These are phyloP conservation scores for Hanseniaspora guilliermondii DNA, from an alignment of 805 yeast species.

Conservation along the genomic window DNA sequence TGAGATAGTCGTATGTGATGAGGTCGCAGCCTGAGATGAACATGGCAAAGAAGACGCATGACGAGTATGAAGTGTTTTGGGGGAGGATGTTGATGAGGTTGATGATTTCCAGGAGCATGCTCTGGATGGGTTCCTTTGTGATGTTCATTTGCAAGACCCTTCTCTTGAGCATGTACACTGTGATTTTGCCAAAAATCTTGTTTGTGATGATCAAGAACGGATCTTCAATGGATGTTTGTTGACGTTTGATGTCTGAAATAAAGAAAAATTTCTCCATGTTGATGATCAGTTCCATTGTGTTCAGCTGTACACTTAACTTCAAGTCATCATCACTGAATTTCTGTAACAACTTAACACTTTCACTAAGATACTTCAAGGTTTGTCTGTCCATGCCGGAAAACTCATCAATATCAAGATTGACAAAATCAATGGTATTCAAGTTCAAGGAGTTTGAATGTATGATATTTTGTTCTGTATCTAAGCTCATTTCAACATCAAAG, in stretches of 20 bases:
- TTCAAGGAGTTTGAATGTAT: background rate
- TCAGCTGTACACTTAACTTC: background rate
- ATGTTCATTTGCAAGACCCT: background rate
- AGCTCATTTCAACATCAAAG: background rate
- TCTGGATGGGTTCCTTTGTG: background rate
- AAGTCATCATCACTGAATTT: background rate
- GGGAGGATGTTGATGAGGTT: background rate
- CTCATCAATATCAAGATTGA: background rate
- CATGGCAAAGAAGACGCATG: constrained; percentile 13
- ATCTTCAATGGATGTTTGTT: background rate
- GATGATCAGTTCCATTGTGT: constrained; percentile 1
- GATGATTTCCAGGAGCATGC: background rate
- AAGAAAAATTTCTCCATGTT: constrained; percentile 5
- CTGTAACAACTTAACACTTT: constrained; percentile 4
- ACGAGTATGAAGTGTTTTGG: constrained; percentile 1
- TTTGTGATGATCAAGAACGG: background rate
- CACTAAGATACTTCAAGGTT: background rate
- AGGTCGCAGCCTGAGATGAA: constrained; percentile 10
- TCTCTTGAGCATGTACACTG: constrained; percentile 3
- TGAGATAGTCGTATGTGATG: constrained; percentile 1
- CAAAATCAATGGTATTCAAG: background rate
- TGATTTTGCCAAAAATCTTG: constrained; percentile 11
- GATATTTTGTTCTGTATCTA: background rate
- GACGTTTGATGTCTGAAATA: background rate
- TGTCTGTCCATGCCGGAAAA: constrained; percentile 13